Base-by-base conservation (phyloP, 495 filamentous ascomycete species). In the Parathielavia appendiculata region DNA sequence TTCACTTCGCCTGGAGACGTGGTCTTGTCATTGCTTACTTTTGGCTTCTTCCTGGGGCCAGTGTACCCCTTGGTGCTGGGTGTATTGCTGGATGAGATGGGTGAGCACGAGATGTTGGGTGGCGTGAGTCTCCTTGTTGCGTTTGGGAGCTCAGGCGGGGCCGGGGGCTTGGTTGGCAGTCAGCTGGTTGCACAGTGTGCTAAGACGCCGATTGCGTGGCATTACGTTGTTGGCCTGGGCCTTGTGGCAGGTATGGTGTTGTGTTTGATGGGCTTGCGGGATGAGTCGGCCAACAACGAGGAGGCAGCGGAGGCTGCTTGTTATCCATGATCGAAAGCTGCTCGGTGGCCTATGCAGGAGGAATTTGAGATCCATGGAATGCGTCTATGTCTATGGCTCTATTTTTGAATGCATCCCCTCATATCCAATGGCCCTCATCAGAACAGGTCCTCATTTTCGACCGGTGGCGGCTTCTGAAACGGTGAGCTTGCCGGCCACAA, bases 1-100 rank as follows among this genome's bases (percentile, higher is more conserved):
- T 14, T 14, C 20, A 47, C 19, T 2, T 32, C 11, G 23, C 34
- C 19, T 14, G 49, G 34, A 23, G 49, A 9, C 12, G 71, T 93
- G 49, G 84, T 86, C 32, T n/a, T n/a, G n/a, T n/a, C n/a, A n/a
- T n/a, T n/a, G n/a, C n/a, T n/a, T n/a, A n/a, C n/a, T n/a, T n/a
- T n/a, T n/a, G 92, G 89, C 88, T 70, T 86, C 5, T 78, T 92
- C 39, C 88, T 95, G 12, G 90, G 91, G 0, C 89, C 90, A 0
- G 77, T 92, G 1, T 84, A 89, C 58, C 88, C 89, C 0, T 90
- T 85, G 61, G 83, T 85, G 1, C 84, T 82, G 20, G 80, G 80
- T 1, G 77, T 91, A 1, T 85, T 91, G 60, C 81, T 81, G 39
- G 74, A 78, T 55, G 74, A 84, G 14, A 75, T 93, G 43, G 79